Percentiles rank a stretch among this genome's conserved stretches.
Evolutionary conservation across 2,329 filamentous ascomycete species (phyloP).

Genomic region (Diaporthe vaccinii): DNA sequence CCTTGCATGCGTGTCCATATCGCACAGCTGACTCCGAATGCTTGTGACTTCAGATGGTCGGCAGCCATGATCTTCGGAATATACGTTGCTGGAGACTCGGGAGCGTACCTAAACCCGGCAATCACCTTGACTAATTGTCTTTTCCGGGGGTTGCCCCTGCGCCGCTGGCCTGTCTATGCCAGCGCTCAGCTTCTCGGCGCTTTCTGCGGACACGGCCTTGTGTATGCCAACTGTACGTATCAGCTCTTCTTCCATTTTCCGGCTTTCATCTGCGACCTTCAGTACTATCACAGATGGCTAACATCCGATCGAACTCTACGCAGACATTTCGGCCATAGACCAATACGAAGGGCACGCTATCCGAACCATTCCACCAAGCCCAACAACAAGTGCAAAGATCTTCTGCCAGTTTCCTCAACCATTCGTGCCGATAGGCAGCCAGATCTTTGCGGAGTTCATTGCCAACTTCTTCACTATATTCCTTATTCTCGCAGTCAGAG

Average conservation of each 20-base stretch:
- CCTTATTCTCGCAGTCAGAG: slow-evolving; percentile 1
- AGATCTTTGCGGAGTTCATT: slow-evolving; percentile 27
- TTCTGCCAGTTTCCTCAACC: slow-evolving; percentile 31
- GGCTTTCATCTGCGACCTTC: too few relatives aligned
- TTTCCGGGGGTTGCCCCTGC: slow-evolving; percentile 24
- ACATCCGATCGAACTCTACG: background rate
- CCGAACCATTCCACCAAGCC: slow-evolving; percentile 8
- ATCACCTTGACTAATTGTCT: slow-evolving; percentile 32
- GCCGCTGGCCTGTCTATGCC: slow-evolving; percentile 26
- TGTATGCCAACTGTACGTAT: slow-evolving; percentile 24
- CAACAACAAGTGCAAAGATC: slow-evolving; percentile 27
- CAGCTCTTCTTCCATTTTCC: background rate
- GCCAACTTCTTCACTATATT: slow-evolving; percentile 27
- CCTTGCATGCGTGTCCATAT: background rate
- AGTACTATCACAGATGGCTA: background rate
- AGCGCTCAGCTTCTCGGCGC: slow-evolving; percentile 11
- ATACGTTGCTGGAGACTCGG: slow-evolving; percentile 27
- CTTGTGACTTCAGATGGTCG: slow-evolving; percentile 4
- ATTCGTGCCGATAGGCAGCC: slow-evolving; percentile 20
- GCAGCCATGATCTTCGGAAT: slow-evolving; percentile 31
- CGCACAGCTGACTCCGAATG: background rate
- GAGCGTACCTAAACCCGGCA: slow-evolving; percentile 30
- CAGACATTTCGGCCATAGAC: slow-evolving; percentile 25
- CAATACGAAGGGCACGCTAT: slow-evolving; percentile 26
- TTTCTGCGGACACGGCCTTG: slow-evolving; percentile 24